A percentile compares a stretch with the other conserved stretches of the same genome.
These are phyloP conservation scores for Cryptosporidium sp. DNA, from an alignment of 169 alveolate species.

Conservation along the genomic window DNA sequence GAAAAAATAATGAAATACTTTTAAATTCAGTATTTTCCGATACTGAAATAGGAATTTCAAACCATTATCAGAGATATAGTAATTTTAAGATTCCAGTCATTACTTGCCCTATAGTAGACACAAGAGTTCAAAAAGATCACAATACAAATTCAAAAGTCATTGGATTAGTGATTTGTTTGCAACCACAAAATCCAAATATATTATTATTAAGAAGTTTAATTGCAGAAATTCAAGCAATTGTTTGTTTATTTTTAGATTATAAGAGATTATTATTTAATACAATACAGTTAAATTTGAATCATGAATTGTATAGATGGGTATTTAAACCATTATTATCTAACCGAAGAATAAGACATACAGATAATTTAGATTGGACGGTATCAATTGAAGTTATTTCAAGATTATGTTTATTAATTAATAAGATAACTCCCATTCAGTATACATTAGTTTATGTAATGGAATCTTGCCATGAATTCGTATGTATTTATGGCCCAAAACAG, in stretches of 20 bases:
- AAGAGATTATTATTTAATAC: slow-evolving; percentile 11
- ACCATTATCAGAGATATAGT: slow-evolving; percentile 54
- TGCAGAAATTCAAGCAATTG: slow-evolving; percentile 30
- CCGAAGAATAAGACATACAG: not conserved
- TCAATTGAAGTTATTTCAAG: slow-evolving; percentile 43
- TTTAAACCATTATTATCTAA: slow-evolving; percentile 39
- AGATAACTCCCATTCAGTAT: slow-evolving; percentile 41
- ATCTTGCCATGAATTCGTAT: slow-evolving; percentile 10
- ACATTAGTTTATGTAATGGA: slow-evolving; percentile 29
- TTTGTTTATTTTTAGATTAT: slow-evolving; percentile 33
- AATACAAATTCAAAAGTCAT: not conserved
- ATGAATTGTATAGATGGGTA: slow-evolving; percentile 60
- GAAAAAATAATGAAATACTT: not conserved
- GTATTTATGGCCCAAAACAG: slow-evolving; percentile 50
- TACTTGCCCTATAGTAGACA: slow-evolving; percentile 50
- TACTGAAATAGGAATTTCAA: slow-evolving; percentile 18
- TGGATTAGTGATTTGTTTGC: slow-evolving; percentile 54
- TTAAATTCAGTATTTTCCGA: slow-evolving; percentile 37
- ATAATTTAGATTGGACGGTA: slow-evolving; percentile 12
- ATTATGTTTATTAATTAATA: slow-evolving; percentile 10
- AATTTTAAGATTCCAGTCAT: slow-evolving; percentile 52
- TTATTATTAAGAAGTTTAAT: slow-evolving; percentile 22
- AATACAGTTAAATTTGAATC: not conserved
- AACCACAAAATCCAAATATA: slow-evolving; percentile 75
- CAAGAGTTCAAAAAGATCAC: not conserved